A percentile compares a stretch with the other conserved stretches of the same genome.
These are phyloP conservation scores for Liriodendron chinense DNA, from an alignment of 164 flowering plant species.

Conservation along the genomic window DNA sequence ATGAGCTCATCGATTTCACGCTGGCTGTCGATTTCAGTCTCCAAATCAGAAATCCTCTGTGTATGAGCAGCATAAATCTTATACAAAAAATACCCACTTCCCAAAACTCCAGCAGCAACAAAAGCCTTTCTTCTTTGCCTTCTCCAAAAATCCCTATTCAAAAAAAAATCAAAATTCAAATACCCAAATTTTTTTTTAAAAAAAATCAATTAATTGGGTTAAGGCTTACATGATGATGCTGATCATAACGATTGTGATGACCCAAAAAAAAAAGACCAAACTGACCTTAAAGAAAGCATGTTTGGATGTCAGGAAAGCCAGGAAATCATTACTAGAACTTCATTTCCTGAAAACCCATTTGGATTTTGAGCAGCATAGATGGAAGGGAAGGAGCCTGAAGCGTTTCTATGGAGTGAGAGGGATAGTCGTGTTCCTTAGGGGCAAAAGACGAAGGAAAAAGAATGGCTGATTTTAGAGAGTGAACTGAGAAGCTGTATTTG, in stretches of 20 bases:
- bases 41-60: constrained; percentile 45
- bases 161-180: constrained; percentile 5
- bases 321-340: constrained; percentile 22
- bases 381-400: background rate
- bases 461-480: too few relatives aligned
- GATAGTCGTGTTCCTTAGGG: too few relatives aligned
- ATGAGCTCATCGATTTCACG: constrained; percentile 64
- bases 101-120: constrained; percentile 59
- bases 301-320: constrained; percentile 22
- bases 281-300: constrained; percentile 41
- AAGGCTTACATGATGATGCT: too few relatives aligned
- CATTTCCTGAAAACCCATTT: constrained; percentile 9
- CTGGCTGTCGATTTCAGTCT: constrained; percentile 48
- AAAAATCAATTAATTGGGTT: background rate
- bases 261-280: too few relatives aligned
- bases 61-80: constrained; percentile 59
- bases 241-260: too few relatives aligned
- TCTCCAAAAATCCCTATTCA: constrained; percentile 77
- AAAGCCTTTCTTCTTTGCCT: constrained; percentile 71
- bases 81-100: constrained; percentile 78
- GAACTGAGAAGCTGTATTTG: too few relatives aligned
- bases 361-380: background rate
- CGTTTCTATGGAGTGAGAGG: too few relatives aligned
- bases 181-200: background rate
- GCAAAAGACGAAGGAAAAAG: too few relatives aligned